These are phyloP conservation scores for Nidularia sp. DNA, from an alignment of 768 basidiomycete genomes.

Conservation along the genomic window DNA sequence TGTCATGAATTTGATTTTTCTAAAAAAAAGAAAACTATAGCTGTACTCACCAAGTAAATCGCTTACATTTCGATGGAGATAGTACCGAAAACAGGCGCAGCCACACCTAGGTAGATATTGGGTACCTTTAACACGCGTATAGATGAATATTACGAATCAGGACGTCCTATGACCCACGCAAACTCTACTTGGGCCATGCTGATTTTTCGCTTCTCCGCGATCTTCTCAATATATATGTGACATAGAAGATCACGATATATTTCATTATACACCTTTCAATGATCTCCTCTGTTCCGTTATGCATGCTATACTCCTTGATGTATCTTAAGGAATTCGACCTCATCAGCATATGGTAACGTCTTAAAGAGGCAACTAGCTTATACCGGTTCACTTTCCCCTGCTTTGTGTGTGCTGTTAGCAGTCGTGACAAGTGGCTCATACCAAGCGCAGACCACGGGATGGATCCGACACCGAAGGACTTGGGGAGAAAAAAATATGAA, in stretches of 20 bases:
- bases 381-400: conserved; percentile 34
- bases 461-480: conserved; percentile 49
- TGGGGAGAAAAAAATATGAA: not conserved
- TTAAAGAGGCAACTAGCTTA: not conserved
- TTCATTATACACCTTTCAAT: conserved; percentile 22
- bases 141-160: not conserved
- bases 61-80: conserved; percentile 45
- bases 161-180: conserved; percentile 37
- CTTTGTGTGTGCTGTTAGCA: conserved; percentile 29
- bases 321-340: conserved; percentile 1
- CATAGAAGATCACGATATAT: not conserved
- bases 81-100: conserved; percentile 54
- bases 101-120: conserved; percentile 23
- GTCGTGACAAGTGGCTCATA: conserved; percentile 43
- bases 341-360: not conserved
- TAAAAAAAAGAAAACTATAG: not conserved
- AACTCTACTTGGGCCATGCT: conserved; percentile 55
- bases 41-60: conserved; percentile 38
- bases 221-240: conserved; percentile 40
- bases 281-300: conserved; percentile 24
- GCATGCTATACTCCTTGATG: conserved; percentile 11
- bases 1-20: not conserved
- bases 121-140: too few relatives aligned
- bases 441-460: conserved; percentile 62
- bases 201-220: conserved; percentile 45